Evolutionary conservation across 2,329 filamentous ascomycete species (phyloP).

Genomic region (Tympanopsis confertula): DNA sequence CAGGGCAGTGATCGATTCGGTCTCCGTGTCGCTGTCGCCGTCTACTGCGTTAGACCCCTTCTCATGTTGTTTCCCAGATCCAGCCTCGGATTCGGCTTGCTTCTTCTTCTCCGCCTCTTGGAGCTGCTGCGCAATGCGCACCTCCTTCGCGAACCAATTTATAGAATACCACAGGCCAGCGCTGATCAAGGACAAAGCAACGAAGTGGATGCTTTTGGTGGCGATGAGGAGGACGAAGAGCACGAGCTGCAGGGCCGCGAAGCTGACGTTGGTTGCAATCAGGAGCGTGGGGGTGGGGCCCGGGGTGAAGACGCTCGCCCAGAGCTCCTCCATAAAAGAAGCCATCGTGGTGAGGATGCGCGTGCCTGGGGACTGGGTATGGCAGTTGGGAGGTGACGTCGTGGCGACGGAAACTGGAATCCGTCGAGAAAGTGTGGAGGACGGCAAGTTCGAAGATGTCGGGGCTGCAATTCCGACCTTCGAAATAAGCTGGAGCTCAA

Average conservation of each 20-base stretch:
- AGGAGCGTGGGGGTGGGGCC: slow-evolving; percentile 81
- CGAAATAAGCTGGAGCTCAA: too few species aligned
- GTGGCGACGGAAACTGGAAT: neutral
- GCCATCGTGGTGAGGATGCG: slow-evolving; percentile 39
- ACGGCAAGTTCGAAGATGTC: neutral
- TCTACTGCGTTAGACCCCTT: slow-evolving; percentile 12
- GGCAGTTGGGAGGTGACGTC: neutral
- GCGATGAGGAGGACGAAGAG: slow-evolving; percentile 65
- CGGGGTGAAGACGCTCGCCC: slow-evolving; percentile 86
- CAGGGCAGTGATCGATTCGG: neutral
- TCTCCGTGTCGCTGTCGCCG: slow-evolving; percentile 8
- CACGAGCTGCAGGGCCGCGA: slow-evolving; percentile 72
- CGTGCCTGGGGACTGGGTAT: neutral
- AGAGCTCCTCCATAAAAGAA: slow-evolving; percentile 62
- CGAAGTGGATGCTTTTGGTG: slow-evolving; percentile 81
- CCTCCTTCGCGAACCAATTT: slow-evolving; percentile 85
- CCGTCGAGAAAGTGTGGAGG: neutral
- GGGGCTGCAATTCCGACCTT: too few species aligned
- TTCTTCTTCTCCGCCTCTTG: slow-evolving; percentile 30
- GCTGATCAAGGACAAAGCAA: slow-evolving; percentile 67
- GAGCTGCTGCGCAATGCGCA: slow-evolving; percentile 22
- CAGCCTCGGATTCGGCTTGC: slow-evolving; percentile 23
- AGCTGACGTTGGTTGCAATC: slow-evolving; percentile 79
- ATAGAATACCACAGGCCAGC: slow-evolving; percentile 83
- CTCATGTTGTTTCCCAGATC: slow-evolving; percentile 8